phyloP scores from a whole-genome alignment of 2,329 filamentous ascomycete species.

The Xenosphaeropsis pyriputrescens region DNA sequence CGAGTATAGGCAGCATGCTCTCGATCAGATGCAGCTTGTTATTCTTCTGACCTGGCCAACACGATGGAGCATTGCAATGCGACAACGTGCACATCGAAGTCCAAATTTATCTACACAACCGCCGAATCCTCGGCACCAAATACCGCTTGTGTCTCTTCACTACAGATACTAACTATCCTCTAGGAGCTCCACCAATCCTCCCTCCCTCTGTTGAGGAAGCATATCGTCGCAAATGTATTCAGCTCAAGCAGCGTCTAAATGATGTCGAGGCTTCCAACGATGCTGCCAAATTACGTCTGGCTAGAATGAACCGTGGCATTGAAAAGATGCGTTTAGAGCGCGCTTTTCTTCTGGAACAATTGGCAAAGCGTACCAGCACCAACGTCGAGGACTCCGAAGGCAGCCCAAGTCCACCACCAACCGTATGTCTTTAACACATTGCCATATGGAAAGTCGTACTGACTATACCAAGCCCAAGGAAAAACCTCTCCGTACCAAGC shows the following conservation, averaged over 20 bases:
- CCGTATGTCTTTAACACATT: conserved; percentile 33
- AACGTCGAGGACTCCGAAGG: conserved; percentile 68
- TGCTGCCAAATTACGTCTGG: conserved; percentile 62
- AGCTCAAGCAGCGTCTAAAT: conserved; percentile 78
- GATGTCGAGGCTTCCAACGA: conserved; percentile 92
- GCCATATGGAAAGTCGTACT: too few relatives aligned
- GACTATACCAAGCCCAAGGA: conserved; percentile 47
- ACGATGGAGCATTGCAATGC: too few relatives aligned
- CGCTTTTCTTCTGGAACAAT: conserved; percentile 58
- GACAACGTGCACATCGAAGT: too few relatives aligned
- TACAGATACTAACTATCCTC: background rate
- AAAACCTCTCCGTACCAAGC: conserved; percentile 62
- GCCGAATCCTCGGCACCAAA: too few relatives aligned
- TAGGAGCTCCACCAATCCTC: conserved; percentile 38
- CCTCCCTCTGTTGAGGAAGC: conserved; percentile 91
- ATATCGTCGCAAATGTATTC: conserved; percentile 92
- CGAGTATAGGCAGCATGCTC: background rate
- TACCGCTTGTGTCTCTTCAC: too few relatives aligned
- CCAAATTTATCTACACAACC: too few relatives aligned
- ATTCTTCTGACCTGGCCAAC: too few relatives aligned
- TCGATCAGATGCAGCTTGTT: background rate
- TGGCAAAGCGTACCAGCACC: conserved; percentile 58
- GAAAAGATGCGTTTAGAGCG: conserved; percentile 85
- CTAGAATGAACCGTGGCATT: conserved; percentile 68
- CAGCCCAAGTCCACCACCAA: conserved; percentile 66